phyloP scores from a whole-genome alignment of 163 green algal species.

The Prototheca stagnorum region DNA sequence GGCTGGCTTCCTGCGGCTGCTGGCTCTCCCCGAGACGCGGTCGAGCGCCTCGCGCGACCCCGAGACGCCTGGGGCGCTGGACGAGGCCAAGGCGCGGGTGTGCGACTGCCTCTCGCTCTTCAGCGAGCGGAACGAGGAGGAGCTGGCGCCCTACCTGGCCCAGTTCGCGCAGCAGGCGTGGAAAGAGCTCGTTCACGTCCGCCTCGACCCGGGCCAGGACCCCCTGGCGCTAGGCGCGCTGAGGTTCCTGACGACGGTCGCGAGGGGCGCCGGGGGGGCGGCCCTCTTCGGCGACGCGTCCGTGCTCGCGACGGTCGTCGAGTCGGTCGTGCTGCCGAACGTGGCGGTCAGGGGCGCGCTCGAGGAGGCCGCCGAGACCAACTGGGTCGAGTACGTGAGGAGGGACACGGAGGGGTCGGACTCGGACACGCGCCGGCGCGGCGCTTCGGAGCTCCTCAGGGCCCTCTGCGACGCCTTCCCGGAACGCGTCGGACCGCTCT shows the following conservation, averaged over 20 bases:
- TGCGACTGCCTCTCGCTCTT: slow-evolving; percentile 81
- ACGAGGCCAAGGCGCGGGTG: slow-evolving; percentile 54
- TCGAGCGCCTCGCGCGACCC: slow-evolving; percentile 21
- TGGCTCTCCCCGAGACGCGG: slow-evolving; percentile 36
- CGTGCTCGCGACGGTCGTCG: slow-evolving; percentile 56
- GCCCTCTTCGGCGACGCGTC: neutral
- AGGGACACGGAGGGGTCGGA: slow-evolving; percentile 89
- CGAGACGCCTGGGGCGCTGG: slow-evolving; percentile 39
- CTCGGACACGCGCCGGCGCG: slow-evolving; percentile 75
- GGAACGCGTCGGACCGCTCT: slow-evolving; percentile 51
- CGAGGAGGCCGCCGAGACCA: slow-evolving; percentile 91
- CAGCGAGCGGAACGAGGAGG: slow-evolving; percentile 91
- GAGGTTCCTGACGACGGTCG: slow-evolving; percentile 87
- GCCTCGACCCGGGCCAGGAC: slow-evolving; percentile 45
- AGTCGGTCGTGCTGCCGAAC: slow-evolving; percentile 73
- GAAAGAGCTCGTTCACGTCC: slow-evolving; percentile 68
- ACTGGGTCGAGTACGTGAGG: slow-evolving; percentile 74
- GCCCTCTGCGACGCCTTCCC: slow-evolving; percentile 60
- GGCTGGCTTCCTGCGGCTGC: slow-evolving; percentile 62
- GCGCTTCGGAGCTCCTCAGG: slow-evolving; percentile 82
- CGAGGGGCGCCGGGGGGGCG: slow-evolving; percentile 37
- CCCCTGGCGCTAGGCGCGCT: slow-evolving; percentile 78
- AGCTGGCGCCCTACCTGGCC: slow-evolving; percentile 77
- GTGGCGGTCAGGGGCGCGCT: slow-evolving; percentile 36
- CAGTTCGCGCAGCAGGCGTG: slow-evolving; percentile 86